A percentile compares a stretch with the other conserved stretches of the same genome.
Evolutionary conservation across 169 alveolate species (phyloP).

Genomic region (Plasmodium gonderi): DNA sequence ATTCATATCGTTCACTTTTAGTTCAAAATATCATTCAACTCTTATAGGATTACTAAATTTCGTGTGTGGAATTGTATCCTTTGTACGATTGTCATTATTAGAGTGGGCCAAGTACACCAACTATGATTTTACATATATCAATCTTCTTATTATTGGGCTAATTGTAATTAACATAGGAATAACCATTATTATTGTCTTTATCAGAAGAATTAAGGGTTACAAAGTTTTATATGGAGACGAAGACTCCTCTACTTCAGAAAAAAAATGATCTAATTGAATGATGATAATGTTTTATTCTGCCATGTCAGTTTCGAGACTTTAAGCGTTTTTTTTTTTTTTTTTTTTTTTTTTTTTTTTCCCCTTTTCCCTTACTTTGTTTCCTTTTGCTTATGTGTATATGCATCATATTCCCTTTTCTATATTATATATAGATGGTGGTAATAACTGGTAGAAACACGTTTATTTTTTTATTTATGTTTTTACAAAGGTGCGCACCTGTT

Average conservation of each 20-base stretch:
- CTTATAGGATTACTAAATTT: slow-evolving; percentile 76
- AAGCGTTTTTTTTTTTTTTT: too few relatives aligned
- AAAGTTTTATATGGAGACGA: slow-evolving; percentile 51
- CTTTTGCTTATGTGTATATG: too few relatives aligned
- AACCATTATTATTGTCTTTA: slow-evolving; percentile 1
- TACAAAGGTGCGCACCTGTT: too few relatives aligned
- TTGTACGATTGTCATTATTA: slow-evolving; percentile 31
- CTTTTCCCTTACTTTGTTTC: too few relatives aligned
- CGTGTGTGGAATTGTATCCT: slow-evolving; percentile 73
- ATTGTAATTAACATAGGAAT: slow-evolving; percentile 10
- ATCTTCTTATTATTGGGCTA: slow-evolving; percentile 19
- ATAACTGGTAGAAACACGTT: too few relatives aligned
- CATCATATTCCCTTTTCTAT: too few relatives aligned
- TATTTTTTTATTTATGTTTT: too few relatives aligned
- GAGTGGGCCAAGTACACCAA: slow-evolving; percentile 65
- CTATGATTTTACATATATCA: slow-evolving; percentile 68
- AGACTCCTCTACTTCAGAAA: not conserved
- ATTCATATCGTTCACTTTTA: slow-evolving; percentile 76
- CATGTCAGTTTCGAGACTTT: too few relatives aligned
- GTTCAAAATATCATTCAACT: slow-evolving; percentile 76
- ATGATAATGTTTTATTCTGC: not conserved
- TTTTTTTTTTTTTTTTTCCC: too few relatives aligned
- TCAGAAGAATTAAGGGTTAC: slow-evolving; percentile 22
- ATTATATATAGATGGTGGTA: too few relatives aligned
- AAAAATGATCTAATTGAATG: not conserved